Percentiles rank a stretch among this genome's conserved stretches.
phyloP scores from a whole-genome alignment of 1,139 yeast species.

The Taphrina flavorubra region DNA sequence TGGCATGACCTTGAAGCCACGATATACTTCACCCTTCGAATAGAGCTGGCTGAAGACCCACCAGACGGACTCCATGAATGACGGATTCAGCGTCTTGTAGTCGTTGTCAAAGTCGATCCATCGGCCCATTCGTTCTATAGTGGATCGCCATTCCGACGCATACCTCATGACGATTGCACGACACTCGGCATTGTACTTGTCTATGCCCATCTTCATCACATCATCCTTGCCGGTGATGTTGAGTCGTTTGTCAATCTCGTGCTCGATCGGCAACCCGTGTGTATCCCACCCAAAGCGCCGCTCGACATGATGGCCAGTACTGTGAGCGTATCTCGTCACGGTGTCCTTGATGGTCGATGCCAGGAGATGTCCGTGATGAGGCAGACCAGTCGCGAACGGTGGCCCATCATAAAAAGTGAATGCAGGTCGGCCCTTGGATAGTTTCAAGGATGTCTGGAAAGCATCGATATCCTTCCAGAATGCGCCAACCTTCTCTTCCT shows the following conservation, averaged over 20 bases:
- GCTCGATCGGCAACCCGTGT: constrained; percentile 97
- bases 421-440: constrained; percentile 82
- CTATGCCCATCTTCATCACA: constrained; percentile 80
- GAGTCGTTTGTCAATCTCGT: constrained; percentile 95
- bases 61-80: constrained; percentile 98
- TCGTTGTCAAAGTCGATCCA: constrained; percentile 99
- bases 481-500: constrained; percentile 79
- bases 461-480: constrained; percentile 93
- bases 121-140: constrained; percentile 92
- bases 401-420: constrained; percentile 98
- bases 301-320: constrained; percentile 95
- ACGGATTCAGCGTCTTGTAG: constrained; percentile 93
- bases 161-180: constrained; percentile 97
- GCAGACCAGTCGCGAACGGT: constrained; percentile 94
- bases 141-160: constrained; percentile 90
- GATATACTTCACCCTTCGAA: constrained; percentile 84
- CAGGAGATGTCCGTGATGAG: constrained; percentile 96
- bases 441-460: constrained; percentile 81
- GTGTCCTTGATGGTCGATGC: constrained; percentile 89
- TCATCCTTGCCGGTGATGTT: constrained; percentile 93
- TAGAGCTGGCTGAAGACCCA: constrained; percentile 94
- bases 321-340: constrained; percentile 95
- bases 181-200: constrained; percentile 90
- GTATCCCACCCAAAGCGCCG: constrained; percentile 99
- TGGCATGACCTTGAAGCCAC: constrained; percentile 98